phyloP scores from a whole-genome alignment of 768 basidiomycete genomes.

The Calocybe gangraenosa region DNA sequence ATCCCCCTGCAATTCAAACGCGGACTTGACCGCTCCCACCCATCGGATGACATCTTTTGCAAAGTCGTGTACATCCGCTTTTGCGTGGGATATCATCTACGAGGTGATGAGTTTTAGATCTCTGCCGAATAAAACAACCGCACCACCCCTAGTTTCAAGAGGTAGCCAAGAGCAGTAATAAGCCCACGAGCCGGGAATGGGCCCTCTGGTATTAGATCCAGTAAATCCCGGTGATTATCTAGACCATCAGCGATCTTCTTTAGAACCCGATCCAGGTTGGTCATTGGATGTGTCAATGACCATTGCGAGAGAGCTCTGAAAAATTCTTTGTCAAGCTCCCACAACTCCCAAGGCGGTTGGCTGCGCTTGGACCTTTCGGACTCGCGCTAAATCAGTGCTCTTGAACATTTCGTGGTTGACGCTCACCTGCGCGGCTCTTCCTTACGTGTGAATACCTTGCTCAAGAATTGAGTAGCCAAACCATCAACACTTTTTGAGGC shows the following conservation, averaged over 20 bases:
- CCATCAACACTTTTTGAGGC: no score
- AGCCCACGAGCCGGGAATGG: no score
- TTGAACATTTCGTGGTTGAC: no score
- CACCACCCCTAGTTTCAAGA: no score
- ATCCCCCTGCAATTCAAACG: not conserved
- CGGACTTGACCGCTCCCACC: not conserved
- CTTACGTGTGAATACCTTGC: no score
- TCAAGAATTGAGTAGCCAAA: no score
- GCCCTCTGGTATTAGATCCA: constrained; percentile 3
- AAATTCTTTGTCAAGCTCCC: constrained; percentile 8
- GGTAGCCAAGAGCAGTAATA: no score
- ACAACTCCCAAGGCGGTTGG: constrained; percentile 7
- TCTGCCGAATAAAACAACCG: no score
- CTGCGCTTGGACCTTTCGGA: no score
- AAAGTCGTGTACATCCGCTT: not conserved
- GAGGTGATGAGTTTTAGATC: no score
- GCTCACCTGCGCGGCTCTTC: no score
- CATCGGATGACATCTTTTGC: not conserved
- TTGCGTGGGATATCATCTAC: not conserved
- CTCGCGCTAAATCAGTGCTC: no score
- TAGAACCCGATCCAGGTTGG: not conserved
- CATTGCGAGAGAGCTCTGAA: constrained; percentile 6
- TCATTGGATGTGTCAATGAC: constrained; percentile 3
- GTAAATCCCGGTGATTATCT: not conserved
- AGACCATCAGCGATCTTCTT: constrained; percentile 2